A percentile compares a stretch with the other conserved stretches of the same genome.
Evolutionary conservation across 139 green algal genomes (phyloP).

Genomic region (Asterochloris erici): DNA sequence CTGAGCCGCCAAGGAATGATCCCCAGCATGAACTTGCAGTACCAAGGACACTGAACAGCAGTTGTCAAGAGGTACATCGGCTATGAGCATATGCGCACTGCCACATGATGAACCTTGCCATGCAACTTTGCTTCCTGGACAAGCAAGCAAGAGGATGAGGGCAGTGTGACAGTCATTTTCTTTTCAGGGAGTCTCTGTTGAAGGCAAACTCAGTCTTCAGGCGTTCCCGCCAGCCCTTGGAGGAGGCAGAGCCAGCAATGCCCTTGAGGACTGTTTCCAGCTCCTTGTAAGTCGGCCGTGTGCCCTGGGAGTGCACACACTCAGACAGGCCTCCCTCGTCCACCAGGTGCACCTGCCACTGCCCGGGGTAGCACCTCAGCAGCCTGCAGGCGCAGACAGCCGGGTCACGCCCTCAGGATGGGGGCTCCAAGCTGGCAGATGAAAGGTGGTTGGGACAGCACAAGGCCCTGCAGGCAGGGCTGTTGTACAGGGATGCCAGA

Average conservation of each 20-base stretch:
- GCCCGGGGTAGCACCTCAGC: constrained; percentile 39
- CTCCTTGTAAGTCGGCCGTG: constrained; percentile 52
- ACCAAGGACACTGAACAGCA: no score
- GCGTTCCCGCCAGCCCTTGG: constrained; percentile 50
- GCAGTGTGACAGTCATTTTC: background rate
- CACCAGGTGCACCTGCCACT: constrained; percentile 55
- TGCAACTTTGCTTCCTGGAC: no score
- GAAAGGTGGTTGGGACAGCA: background rate
- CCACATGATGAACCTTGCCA: no score
- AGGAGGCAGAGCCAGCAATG: constrained; percentile 35
- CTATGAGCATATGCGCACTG: no score
- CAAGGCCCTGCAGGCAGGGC: background rate
- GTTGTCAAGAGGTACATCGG: no score
- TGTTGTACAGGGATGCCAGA: background rate
- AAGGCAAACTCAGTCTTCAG: constrained; percentile 50
- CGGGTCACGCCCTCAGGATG: background rate
- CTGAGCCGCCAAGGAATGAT: no score
- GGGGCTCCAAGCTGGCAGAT: background rate
- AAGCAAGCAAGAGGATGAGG: no score
- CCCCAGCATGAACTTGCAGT: no score
- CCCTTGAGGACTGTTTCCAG: constrained; percentile 51
- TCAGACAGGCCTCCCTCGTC: background rate
- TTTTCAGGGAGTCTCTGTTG: constrained; percentile 37
- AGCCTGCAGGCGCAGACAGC: constrained; percentile 17
- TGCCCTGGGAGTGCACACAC: constrained; percentile 1